Conservation (phyloP, 345 rosid genomes). For the Sonneratia caseolaris region DNA sequence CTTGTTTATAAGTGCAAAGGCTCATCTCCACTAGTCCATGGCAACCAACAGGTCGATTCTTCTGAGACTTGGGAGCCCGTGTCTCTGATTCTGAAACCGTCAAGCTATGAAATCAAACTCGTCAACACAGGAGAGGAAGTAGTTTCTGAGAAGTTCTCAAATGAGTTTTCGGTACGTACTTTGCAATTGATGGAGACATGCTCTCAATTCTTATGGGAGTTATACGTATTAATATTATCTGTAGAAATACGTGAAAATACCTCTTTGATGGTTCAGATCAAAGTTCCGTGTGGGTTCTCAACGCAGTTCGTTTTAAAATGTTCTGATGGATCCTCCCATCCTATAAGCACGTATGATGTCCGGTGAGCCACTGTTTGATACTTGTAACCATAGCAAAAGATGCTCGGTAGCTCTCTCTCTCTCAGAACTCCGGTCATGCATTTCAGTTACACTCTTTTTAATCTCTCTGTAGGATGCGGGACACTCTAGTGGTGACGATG, state of each 20-base stretch:
- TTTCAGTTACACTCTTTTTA: slow-evolving; percentile 4
- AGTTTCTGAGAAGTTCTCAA: slow-evolving; percentile 54
- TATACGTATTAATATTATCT: no score
- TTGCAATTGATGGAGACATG: background rate
- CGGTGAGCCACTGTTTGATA: slow-evolving; percentile 30
- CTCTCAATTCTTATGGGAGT: background rate
- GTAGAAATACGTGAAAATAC: background rate
- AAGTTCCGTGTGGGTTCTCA: slow-evolving; percentile 69
- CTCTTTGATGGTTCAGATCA: slow-evolving; percentile 42
- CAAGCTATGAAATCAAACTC: slow-evolving; percentile 60
- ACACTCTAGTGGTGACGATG: slow-evolving; percentile 57
- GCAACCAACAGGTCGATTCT: slow-evolving; percentile 43
- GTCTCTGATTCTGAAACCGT: slow-evolving; percentile 36
- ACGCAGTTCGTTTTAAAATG: slow-evolving; percentile 69
- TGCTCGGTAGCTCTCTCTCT: background rate
- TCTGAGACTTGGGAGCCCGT: slow-evolving; percentile 69
- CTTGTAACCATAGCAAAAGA: background rate
- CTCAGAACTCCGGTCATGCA: background rate
- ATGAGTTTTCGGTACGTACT: slow-evolving; percentile 40
- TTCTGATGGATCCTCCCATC: slow-evolving; percentile 66
- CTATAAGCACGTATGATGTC: slow-evolving; percentile 48
- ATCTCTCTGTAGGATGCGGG: slow-evolving; percentile 45
- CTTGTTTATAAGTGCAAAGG: background rate
- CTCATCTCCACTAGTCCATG: background rate
- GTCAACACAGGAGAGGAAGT: slow-evolving; percentile 29